Evolutionary conservation across 345 rosid genomes (phyloP).

Genomic region (Pistacia integerrima): DNA sequence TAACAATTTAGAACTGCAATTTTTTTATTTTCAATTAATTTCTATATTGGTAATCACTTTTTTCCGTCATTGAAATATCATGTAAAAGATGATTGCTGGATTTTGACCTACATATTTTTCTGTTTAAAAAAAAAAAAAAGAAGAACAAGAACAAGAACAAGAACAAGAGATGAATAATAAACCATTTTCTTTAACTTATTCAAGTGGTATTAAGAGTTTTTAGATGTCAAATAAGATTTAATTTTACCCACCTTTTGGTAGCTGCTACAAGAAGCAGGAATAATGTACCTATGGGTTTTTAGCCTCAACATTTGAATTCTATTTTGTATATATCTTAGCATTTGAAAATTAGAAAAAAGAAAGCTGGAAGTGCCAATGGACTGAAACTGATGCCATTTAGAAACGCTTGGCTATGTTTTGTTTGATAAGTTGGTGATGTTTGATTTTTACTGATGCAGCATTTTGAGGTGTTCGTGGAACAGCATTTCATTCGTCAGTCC

Average conservation of each 20-base stretch:
- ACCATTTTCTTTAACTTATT: background rate
- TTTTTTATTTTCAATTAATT: background rate
- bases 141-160: no score
- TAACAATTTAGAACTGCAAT: background rate
- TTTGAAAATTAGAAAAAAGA: background rate
- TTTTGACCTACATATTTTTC: background rate
- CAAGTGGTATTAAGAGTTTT: background rate
- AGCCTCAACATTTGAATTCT: background rate
- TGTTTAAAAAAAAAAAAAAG: no score
- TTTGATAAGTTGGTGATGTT: background rate
- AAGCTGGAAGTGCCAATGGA: background rate
- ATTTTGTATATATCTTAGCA: background rate
- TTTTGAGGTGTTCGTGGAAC: constrained; percentile 74
- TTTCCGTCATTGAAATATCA: background rate
- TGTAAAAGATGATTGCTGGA: background rate
- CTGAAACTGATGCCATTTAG: background rate
- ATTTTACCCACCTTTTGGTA: background rate
- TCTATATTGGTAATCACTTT: background rate
- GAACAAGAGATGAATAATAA: no score
- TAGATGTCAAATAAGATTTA: background rate
- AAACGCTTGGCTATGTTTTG: background rate
- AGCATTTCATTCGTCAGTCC: constrained; percentile 57
- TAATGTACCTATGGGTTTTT: background rate
- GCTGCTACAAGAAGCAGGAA: background rate
- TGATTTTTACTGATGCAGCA: constrained; percentile 50